Conservation (phyloP, 2,329 filamentous ascomycete species). For the Didymellaceae sp. region DNA sequence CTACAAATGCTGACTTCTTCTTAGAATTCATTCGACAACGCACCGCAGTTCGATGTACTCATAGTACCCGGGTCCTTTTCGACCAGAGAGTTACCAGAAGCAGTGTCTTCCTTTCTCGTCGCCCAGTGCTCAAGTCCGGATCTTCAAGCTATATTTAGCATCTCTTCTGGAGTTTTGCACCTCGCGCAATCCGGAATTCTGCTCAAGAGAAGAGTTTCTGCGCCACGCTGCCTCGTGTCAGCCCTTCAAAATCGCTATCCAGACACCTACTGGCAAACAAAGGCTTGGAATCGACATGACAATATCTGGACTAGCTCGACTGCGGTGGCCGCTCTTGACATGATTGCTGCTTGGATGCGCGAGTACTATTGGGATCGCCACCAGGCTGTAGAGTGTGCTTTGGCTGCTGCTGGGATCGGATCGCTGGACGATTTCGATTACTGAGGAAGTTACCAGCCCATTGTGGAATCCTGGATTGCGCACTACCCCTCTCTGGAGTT, state of each 20-base stretch:
- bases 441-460: too few species aligned
- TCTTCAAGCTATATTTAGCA: constrained; percentile 38
- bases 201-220: constrained; percentile 35
- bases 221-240: constrained; percentile 34
- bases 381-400: constrained; percentile 38
- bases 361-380: constrained; percentile 48
- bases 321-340: constrained; percentile 40
- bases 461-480: not conserved
- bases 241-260: constrained; percentile 37
- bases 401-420: constrained; percentile 38
- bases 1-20: constrained; percentile 23
- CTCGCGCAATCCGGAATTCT: constrained; percentile 39
- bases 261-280: constrained; percentile 38
- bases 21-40: constrained; percentile 45
- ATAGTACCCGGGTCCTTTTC: constrained; percentile 44
- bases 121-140: constrained; percentile 33
- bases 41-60: constrained; percentile 47
- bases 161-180: constrained; percentile 41
- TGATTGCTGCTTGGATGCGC: constrained; percentile 43
- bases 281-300: constrained; percentile 39
- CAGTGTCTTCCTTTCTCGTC: constrained; percentile 36
- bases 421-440: constrained; percentile 35
- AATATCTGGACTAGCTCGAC: constrained; percentile 45
- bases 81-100: constrained; percentile 24
- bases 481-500: too few species aligned